Percentiles rank a stretch among this genome's conserved stretches.
These are phyloP conservation scores for Ogataea neopini DNA, from an alignment of 805 yeast species.

Conservation along the genomic window DNA sequence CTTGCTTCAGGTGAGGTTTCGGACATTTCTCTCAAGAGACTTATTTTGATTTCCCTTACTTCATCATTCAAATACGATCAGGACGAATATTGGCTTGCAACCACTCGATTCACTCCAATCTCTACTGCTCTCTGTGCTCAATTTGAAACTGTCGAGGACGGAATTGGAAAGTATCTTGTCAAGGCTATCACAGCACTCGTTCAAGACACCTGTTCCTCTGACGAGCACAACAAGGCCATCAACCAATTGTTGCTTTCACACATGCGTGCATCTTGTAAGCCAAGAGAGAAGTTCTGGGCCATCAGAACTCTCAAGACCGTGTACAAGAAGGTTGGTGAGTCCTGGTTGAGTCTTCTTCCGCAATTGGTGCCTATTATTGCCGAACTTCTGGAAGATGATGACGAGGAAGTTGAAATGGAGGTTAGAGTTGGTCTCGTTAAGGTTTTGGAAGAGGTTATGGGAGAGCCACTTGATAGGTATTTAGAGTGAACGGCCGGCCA, in stretches of 20 bases:
- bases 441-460: constrained; percentile 87
- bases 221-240: constrained; percentile 68
- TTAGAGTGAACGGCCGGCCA: constrained; percentile 42
- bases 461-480: constrained; percentile 90
- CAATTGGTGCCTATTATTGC: constrained; percentile 95
- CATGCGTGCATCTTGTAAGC: constrained; percentile 60
- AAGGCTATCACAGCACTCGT: constrained; percentile 79
- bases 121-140: constrained; percentile 65
- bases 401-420: constrained; percentile 88
- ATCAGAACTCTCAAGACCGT: constrained; percentile 74
- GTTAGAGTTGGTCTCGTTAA: constrained; percentile 88
- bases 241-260: constrained; percentile 63
- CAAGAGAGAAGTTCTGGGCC: constrained; percentile 76
- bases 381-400: constrained; percentile 93
- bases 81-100: constrained; percentile 93
- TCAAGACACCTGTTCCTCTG: constrained; percentile 62
- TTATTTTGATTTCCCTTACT: constrained; percentile 69
- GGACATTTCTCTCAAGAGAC: constrained; percentile 64
- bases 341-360: constrained; percentile 88
- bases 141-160: constrained; percentile 64
- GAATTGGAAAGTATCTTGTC: constrained; percentile 77
- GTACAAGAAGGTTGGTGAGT: constrained; percentile 91
- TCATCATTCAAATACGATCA: constrained; percentile 86
- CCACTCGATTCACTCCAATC: constrained; percentile 76
- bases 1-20: constrained; percentile 44